A percentile compares a stretch with the other conserved stretches of the same genome.
These are phyloP conservation scores for Backusella parvicylindrica DNA, from an alignment of 192 early-diverging fungal species.

Conservation along the genomic window DNA sequence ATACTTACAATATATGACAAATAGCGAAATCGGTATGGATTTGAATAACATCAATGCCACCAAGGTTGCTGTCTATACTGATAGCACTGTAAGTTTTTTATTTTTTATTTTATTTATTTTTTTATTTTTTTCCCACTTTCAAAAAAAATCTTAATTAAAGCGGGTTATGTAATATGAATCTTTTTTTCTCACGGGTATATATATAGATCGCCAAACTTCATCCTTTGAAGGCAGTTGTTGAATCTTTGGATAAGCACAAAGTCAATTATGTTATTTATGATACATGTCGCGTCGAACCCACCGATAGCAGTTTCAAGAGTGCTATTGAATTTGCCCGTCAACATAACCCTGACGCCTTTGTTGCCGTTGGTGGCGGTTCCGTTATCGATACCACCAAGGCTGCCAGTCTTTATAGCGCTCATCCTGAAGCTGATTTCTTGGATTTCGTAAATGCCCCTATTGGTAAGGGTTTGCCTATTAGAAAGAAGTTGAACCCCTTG, in stretches of 20 bases:
- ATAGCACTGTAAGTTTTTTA: slow-evolving; percentile 57
- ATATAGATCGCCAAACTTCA: slow-evolving; percentile 64
- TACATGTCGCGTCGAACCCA: slow-evolving; percentile 80
- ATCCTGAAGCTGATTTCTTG: slow-evolving; percentile 78
- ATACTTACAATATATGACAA: background rate
- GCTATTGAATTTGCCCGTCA: slow-evolving; percentile 78
- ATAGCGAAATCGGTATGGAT: slow-evolving; percentile 80
- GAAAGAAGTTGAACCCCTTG: slow-evolving; percentile 72
- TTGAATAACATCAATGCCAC: slow-evolving; percentile 72
- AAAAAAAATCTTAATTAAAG: background rate
- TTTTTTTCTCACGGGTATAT: background rate
- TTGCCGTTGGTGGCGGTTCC: slow-evolving; percentile 90
- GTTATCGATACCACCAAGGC: slow-evolving; percentile 92
- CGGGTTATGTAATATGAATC: background rate
- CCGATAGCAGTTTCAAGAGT: slow-evolving; percentile 74
- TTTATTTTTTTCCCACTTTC: background rate
- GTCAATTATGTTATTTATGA: slow-evolving; percentile 76
- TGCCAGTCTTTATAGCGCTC: slow-evolving; percentile 81
- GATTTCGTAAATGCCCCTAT: slow-evolving; percentile 94
- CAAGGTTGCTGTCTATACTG: slow-evolving; percentile 86
- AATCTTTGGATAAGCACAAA: slow-evolving; percentile 66
- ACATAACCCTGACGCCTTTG: slow-evolving; percentile 77
- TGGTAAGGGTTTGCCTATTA: slow-evolving; percentile 76
- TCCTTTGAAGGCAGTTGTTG: slow-evolving; percentile 70
- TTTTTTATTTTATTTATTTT: background rate